Conservation (phyloP, 305 asterid species). For the Andrographis paniculata region DNA sequence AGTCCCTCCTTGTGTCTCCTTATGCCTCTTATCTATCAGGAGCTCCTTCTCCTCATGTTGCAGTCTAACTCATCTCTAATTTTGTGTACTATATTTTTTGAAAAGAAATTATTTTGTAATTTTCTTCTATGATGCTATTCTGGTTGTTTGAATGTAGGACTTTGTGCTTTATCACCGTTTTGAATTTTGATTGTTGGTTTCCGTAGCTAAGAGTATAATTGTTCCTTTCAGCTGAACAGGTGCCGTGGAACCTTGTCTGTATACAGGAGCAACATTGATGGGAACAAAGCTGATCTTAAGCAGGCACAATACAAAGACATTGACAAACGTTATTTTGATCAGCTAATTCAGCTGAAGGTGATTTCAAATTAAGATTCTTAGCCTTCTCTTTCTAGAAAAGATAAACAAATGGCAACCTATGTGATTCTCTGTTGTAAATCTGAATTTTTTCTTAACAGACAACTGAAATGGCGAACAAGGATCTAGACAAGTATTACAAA, state of each 20-base stretch:
- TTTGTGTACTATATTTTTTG: too few relatives aligned
- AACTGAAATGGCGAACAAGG: constrained; percentile 99
- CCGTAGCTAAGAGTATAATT: constrained; percentile 18
- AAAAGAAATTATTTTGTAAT: background rate
- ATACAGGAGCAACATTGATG: constrained; percentile 72
- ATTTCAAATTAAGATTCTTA: constrained; percentile 12
- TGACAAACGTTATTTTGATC: constrained; percentile 95
- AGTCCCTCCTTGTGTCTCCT: too few relatives aligned
- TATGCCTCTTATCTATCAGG: too few relatives aligned
- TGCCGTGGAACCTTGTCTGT: constrained; percentile 74
- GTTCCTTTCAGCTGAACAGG: constrained; percentile 66
- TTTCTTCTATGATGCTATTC: constrained; percentile 2
- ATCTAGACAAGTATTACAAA: constrained; percentile 84
- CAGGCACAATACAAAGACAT: constrained; percentile 93
- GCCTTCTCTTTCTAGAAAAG: background rate
- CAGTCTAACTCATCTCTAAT: too few relatives aligned
- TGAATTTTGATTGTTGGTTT: constrained; percentile 3
- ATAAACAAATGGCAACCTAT: background rate
- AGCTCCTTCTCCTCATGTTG: too few relatives aligned
- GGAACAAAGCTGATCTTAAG: constrained; percentile 74
- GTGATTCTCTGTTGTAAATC: constrained; percentile 6
- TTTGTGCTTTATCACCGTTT: constrained; percentile 10
- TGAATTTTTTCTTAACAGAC: constrained; percentile 45
- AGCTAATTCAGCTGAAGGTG: constrained; percentile 94
- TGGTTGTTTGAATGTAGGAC: constrained; percentile 5